These are phyloP conservation scores for Smithsoniella earleae DNA, from an alignment of 163 green algal species.

Conservation along the genomic window DNA sequence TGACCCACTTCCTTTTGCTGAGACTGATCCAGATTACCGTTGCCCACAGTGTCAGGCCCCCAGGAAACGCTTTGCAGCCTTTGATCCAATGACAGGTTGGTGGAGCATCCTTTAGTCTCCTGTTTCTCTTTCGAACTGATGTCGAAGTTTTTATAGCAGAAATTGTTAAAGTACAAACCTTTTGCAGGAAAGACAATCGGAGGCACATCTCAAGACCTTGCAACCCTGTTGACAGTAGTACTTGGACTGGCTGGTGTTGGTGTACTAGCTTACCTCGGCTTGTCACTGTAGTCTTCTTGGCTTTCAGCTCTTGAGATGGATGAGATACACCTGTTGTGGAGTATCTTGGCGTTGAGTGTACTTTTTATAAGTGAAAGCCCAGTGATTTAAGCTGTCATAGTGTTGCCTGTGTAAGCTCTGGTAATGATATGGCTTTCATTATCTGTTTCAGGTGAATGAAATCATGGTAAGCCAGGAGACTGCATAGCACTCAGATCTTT, in stretches of 20 bases:
- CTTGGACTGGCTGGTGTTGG: constrained; percentile 33
- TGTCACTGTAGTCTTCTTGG: constrained; percentile 27
- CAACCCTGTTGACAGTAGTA: constrained; percentile 36
- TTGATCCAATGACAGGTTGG: constrained; percentile 69
- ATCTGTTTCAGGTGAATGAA: too few species aligned
- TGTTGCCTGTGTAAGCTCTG: too few species aligned
- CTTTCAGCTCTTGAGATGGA: neutral
- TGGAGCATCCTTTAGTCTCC: constrained; percentile 54
- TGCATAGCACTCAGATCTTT: too few species aligned
- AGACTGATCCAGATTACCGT: constrained; percentile 58
- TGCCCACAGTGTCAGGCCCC: constrained; percentile 65
- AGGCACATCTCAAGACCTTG: constrained; percentile 32
- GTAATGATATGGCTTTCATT: too few species aligned
- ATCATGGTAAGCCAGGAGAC: too few species aligned
- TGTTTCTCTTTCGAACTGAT: neutral
- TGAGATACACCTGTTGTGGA: too few species aligned
- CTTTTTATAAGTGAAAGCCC: too few species aligned
- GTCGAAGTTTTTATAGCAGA: neutral
- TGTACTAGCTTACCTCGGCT: constrained; percentile 35
- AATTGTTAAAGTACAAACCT: neutral
- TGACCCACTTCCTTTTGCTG: constrained; percentile 54
- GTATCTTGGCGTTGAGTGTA: too few species aligned
- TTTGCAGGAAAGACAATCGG: constrained; percentile 31
- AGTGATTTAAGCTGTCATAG: too few species aligned
- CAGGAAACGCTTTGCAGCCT: constrained; percentile 79